A percentile compares a stretch with the other conserved stretches of the same genome.
These are phyloP conservation scores for Rhypophila decipiens DNA, from an alignment of 495 filamentous ascomycete genomes.

Conservation along the genomic window DNA sequence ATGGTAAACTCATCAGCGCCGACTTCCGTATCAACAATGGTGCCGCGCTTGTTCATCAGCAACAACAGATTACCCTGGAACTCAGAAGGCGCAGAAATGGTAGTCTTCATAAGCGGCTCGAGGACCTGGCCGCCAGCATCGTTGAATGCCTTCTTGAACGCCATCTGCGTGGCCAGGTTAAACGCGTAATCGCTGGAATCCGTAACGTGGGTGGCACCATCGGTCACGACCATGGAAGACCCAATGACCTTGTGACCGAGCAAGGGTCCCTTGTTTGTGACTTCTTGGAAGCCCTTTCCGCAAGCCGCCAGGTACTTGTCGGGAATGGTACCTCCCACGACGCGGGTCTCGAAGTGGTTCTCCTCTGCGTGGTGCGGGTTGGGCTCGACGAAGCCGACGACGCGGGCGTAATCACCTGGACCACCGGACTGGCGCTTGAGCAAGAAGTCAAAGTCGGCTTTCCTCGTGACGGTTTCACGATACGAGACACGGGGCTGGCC, in stretches of 20 bases:
- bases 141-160: slow-evolving; percentile 91
- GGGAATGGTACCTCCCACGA: slow-evolving; percentile 83
- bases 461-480: slow-evolving; percentile 81
- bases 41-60: slow-evolving; percentile 92
- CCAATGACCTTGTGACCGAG: slow-evolving; percentile 93
- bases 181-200: slow-evolving; percentile 99
- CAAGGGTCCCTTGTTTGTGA: slow-evolving; percentile 82
- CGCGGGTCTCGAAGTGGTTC: slow-evolving; percentile 80
- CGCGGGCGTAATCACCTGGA: slow-evolving; percentile 92
- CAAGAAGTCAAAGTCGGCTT: slow-evolving; percentile 80
- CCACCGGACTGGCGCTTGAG: slow-evolving; percentile 97
- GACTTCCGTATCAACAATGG: slow-evolving; percentile 93
- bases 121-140: slow-evolving; percentile 72
- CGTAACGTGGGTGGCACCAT: slow-evolving; percentile 96
- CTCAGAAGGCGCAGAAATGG: slow-evolving; percentile 89
- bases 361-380: slow-evolving; percentile 57
- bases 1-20: slow-evolving; percentile 95
- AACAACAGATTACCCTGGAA: slow-evolving; percentile 97
- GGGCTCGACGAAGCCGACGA: slow-evolving; percentile 89
- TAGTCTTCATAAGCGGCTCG: slow-evolving; percentile 97
- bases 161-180: slow-evolving; percentile 91
- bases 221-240: slow-evolving; percentile 84
- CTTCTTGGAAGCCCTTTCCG: slow-evolving; percentile 86
- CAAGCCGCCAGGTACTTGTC: slow-evolving; percentile 97
- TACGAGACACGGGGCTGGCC: slow-evolving; percentile 97